Evolutionary conservation across 2,329 filamentous ascomycete species (phyloP).

Genomic region (Exserohilum turcica): DNA sequence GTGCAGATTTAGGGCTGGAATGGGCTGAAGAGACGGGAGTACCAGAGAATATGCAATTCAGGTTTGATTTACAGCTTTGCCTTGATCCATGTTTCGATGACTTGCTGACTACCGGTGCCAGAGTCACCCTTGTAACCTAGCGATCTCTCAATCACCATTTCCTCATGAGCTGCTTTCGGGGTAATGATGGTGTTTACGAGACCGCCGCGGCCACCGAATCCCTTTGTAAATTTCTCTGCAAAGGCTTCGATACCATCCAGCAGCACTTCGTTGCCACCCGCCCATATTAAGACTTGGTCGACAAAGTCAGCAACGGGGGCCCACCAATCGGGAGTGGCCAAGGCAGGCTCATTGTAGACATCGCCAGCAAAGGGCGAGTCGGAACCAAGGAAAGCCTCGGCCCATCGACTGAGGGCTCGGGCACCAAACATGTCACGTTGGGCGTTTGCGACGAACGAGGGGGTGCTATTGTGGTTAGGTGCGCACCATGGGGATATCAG

Average conservation of each 20-base stretch:
- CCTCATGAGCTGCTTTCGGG: conserved; percentile 48
- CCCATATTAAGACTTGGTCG: conserved; percentile 58
- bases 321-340: conserved; percentile 61
- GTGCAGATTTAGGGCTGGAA: no score
- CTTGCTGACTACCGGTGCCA: conserved; percentile 42
- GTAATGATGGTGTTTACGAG: conserved; percentile 45
- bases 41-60: no score
- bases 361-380: conserved; percentile 54
- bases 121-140: conserved; percentile 47
- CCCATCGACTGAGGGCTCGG: conserved; percentile 53
- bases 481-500: conserved; percentile 65
- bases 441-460: conserved; percentile 53
- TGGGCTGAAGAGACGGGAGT: no score
- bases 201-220: conserved; percentile 39
- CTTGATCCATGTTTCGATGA: conserved; percentile 48
- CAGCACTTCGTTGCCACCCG: conserved; percentile 62
- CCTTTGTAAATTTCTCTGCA: conserved; percentile 53
- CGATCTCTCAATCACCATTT: conserved; percentile 50
- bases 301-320: conserved; percentile 52
- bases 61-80: conserved; percentile 38
- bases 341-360: conserved; percentile 59
- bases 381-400: conserved; percentile 54
- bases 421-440: conserved; percentile 58
- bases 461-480: conserved; percentile 53
- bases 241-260: conserved; percentile 62